phyloP scores from a whole-genome alignment of 495 filamentous ascomycete genomes.

The Talaromyces proteolyticus region DNA sequence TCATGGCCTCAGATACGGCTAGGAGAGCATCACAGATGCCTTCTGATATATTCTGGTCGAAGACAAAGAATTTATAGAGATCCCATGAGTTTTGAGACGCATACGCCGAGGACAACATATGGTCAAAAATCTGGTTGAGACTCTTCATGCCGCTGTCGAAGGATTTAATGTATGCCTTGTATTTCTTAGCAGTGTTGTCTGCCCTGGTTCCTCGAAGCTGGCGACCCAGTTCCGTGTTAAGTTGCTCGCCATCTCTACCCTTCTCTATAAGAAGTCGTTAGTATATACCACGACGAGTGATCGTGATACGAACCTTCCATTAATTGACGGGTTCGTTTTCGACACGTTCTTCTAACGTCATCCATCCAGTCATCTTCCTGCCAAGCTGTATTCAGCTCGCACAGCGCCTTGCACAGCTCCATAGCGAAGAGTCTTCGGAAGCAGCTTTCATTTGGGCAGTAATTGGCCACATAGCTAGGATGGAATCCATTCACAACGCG shows the following conservation, averaged over 20 bases:
- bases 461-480: constrained; percentile 1
- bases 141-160: not conserved
- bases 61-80: constrained; percentile 2
- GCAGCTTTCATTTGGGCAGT: constrained; percentile 1
- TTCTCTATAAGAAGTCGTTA: not conserved
- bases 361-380: not conserved
- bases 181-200: constrained; percentile 1
- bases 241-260: not conserved
- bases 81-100: not conserved
- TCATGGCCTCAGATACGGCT: constrained; percentile 1
- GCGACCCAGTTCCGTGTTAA: not conserved
- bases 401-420: constrained; percentile 1
- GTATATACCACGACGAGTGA: not conserved
- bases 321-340: not conserved
- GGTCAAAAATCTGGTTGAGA: not conserved
- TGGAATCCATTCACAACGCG: constrained; percentile 1
- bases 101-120: not conserved
- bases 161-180: not conserved
- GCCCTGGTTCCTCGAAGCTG: not conserved
- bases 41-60: not conserved
- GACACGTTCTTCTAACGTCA: not conserved
- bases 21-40: constrained; percentile 1
- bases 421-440: not conserved
- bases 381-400: constrained; percentile 1
- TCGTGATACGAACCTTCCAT: not conserved